Percentiles rank a stretch among this genome's conserved stretches.
Conservation (phyloP, 2,329 filamentous ascomycete genomes). For the Leptodontidium sp. region DNA sequence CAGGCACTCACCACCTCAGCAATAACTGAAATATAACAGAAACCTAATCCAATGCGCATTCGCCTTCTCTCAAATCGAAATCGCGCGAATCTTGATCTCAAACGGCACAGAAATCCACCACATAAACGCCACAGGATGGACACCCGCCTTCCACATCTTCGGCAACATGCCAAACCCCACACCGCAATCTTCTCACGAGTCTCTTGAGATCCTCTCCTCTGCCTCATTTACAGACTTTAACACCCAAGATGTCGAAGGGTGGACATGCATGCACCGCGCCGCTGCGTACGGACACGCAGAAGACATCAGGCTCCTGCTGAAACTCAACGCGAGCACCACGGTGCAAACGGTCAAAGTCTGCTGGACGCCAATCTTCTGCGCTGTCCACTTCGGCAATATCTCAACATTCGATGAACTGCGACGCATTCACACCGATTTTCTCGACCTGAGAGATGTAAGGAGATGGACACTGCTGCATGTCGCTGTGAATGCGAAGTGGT, state of each 20-base stretch:
- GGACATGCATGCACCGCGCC: slow-evolving; percentile 21
- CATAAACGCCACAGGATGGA: slow-evolving; percentile 19
- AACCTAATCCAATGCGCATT: slow-evolving; percentile 16
- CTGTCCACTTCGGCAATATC: slow-evolving; percentile 5
- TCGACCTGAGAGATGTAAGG: background rate
- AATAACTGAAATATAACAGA: background rate
- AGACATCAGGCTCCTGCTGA: background rate
- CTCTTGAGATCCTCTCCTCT: slow-evolving; percentile 11
- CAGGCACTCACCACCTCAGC: background rate
- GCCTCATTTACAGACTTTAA: slow-evolving; percentile 21
- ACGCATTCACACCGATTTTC: background rate
- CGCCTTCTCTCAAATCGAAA: background rate
- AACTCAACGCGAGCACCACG: background rate
- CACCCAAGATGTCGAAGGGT: slow-evolving; percentile 14
- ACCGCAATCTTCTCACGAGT: background rate
- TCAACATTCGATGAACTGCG: slow-evolving; percentile 12
- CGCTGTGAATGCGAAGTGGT: background rate
- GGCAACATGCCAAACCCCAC: background rate
- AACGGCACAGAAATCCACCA: slow-evolving; percentile 14
- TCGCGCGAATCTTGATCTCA: slow-evolving; percentile 7
- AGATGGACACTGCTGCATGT: slow-evolving; percentile 20
- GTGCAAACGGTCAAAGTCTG: background rate
- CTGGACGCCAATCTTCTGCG: slow-evolving; percentile 21
- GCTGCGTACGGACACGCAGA: slow-evolving; percentile 15
- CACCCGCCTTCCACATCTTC: slow-evolving; percentile 15